phyloP scores from a whole-genome alignment of 2,329 filamentous ascomycete genomes.

The Cadophora gregata region DNA sequence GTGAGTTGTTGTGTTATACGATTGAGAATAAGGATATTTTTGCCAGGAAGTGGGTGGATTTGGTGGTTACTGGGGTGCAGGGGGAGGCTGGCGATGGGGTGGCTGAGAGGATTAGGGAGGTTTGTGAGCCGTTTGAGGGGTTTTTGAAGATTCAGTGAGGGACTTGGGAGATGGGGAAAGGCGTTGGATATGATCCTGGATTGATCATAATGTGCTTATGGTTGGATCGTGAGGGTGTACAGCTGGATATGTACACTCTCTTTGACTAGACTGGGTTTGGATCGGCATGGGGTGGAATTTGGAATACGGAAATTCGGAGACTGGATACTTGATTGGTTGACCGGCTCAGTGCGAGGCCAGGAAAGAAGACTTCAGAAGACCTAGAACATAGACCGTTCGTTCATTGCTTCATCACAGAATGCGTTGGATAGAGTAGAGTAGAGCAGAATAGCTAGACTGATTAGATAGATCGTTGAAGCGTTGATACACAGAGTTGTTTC shows the following conservation, averaged over 20 bases:
- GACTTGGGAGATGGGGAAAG: not conserved
- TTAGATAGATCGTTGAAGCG: not conserved
- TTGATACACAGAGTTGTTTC: not conserved
- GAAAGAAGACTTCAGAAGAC: not conserved
- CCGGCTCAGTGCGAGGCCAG: not conserved
- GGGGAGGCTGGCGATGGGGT: not conserved
- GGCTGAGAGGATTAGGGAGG: conserved; percentile 12
- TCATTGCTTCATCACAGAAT: not conserved
- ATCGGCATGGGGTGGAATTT: not conserved
- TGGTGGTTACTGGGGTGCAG: conserved; percentile 43
- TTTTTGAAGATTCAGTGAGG: conserved; percentile 10
- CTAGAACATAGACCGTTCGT: conserved; percentile 4
- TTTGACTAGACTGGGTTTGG: not conserved
- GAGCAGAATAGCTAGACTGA: not conserved
- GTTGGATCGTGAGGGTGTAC: not conserved
- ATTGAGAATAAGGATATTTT: conserved; percentile 49
- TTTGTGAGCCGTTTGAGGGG: conserved; percentile 12
- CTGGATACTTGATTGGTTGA: not conserved
- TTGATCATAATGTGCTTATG: not conserved
- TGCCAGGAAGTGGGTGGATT: conserved; percentile 47
- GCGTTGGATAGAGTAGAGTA: not conserved
- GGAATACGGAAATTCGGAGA: not conserved
- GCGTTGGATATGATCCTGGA: conserved; percentile 3
- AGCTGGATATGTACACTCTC: conserved; percentile 8
- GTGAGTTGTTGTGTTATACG: conserved; percentile 51